Percentiles rank a stretch among this genome's conserved stretches.
phyloP scores from a whole-genome alignment of 148 eudicot species.

The Rhododendron ovatum region DNA sequence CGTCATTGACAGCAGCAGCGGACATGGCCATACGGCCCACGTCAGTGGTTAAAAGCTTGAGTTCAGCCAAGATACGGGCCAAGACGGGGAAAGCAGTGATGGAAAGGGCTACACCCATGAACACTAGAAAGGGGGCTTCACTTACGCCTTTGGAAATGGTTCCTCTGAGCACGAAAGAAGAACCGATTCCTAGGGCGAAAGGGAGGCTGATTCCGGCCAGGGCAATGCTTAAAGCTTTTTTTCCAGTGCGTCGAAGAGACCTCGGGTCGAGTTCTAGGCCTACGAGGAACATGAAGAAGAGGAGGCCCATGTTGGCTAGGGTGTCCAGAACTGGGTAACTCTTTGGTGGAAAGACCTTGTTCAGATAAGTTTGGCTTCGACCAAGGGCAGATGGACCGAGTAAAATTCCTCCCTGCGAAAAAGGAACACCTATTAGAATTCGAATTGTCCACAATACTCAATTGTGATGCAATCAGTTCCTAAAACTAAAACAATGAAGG shows the following conservation, averaged over 20 bases:
- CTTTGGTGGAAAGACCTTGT: slow-evolving; percentile 53
- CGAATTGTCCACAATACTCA: background rate
- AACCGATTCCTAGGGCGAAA: slow-evolving; percentile 63
- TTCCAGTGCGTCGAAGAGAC: slow-evolving; percentile 63
- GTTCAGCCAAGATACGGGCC: slow-evolving; percentile 84
- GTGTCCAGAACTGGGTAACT: slow-evolving; percentile 78
- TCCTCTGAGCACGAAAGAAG: slow-evolving; percentile 52
- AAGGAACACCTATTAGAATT: background rate
- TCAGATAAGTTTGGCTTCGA: slow-evolving; percentile 45
- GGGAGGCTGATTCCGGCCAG: slow-evolving; percentile 71
- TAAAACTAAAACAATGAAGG: background rate
- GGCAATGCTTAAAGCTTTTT: slow-evolving; percentile 65
- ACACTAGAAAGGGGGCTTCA: slow-evolving; percentile 63
- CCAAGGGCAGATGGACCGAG: slow-evolving; percentile 88
- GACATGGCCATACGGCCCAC: slow-evolving; percentile 87
- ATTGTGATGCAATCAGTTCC: background rate
- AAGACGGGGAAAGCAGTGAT: slow-evolving; percentile 83
- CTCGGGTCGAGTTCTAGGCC: slow-evolving; percentile 71
- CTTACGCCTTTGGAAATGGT: slow-evolving; percentile 55
- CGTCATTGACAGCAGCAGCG: slow-evolving; percentile 85
- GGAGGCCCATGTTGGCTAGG: slow-evolving; percentile 73
- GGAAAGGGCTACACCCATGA: slow-evolving; percentile 87
- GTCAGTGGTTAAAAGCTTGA: slow-evolving; percentile 78
- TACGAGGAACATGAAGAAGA: slow-evolving; percentile 76
- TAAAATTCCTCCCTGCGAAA: slow-evolving; percentile 69